Evolutionary conservation across 2,329 filamentous ascomycete genomes (phyloP).

Genomic region (Fusarium caatingaense): DNA sequence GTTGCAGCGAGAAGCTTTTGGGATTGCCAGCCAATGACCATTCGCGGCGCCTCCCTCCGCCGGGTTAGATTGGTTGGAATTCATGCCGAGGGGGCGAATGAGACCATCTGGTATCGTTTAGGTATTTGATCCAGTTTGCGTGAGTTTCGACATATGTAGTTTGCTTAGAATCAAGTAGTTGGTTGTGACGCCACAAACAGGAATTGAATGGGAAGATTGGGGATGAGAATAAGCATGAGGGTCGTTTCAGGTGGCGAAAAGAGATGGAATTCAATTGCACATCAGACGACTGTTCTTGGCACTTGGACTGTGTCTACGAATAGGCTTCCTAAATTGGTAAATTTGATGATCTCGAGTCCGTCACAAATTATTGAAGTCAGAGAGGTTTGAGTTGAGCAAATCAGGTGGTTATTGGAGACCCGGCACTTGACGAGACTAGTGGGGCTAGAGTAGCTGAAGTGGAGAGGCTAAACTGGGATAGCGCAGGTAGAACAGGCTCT

Average conservation of each 20-base stretch:
- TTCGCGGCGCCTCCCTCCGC: neutral
- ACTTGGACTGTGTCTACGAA: neutral
- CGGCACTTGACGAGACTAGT: conserved; percentile 24
- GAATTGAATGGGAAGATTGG: neutral
- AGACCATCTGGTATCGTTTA: neutral
- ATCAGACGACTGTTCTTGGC: neutral
- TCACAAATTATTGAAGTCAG: neutral
- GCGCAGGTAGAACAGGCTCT: conserved; percentile 10
- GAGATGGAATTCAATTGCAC: neutral
- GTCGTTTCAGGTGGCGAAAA: neutral
- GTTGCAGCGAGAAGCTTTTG: neutral
- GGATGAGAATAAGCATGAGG: neutral
- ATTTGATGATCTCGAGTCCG: neutral
- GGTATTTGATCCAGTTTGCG: conserved; percentile 10
- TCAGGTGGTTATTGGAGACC: conserved; percentile 12
- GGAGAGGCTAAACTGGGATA: conserved; percentile 31
- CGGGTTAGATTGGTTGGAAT: neutral
- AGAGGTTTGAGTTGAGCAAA: neutral
- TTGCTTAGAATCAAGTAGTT: neutral
- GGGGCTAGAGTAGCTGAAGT: conserved; percentile 20
- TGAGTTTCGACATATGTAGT: neutral
- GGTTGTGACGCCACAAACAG: neutral
- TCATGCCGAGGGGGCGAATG: neutral
- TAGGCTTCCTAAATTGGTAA: neutral
- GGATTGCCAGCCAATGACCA: neutral